Conservation (phyloP, 2,329 filamentous ascomycete species). For the Grosmannia huntii region DNA sequence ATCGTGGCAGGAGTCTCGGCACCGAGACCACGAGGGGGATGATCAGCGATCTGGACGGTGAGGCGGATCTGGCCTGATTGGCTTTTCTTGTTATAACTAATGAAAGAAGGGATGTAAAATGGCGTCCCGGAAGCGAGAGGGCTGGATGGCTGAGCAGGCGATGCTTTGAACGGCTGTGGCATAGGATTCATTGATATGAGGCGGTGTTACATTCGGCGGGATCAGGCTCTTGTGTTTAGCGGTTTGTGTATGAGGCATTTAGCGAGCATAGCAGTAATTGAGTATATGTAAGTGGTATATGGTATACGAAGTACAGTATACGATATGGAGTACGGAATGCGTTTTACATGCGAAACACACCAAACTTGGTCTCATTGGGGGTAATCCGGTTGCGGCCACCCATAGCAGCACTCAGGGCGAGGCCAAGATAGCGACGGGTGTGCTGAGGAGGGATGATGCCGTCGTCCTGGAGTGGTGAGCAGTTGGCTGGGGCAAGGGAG, state of each 20-base stretch:
- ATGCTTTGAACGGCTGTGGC: background rate
- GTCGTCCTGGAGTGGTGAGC: constrained; percentile 43
- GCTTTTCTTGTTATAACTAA: background rate
- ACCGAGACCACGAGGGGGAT: background rate
- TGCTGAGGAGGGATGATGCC: constrained; percentile 69
- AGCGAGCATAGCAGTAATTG: background rate
- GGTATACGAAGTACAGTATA: background rate
- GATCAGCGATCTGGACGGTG: background rate
- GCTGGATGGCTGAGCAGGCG: background rate
- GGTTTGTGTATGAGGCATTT: no score
- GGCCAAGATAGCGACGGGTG: constrained; percentile 57
- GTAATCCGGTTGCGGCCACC: constrained; percentile 51
- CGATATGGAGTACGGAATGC: no score
- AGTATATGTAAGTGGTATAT: background rate
- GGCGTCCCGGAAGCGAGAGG: background rate
- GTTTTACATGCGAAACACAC: constrained; percentile 77
- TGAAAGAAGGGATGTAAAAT: background rate
- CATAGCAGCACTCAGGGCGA: constrained; percentile 60
- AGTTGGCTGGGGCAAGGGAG: constrained; percentile 13
- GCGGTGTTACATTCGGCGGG: no score
- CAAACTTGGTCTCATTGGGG: constrained; percentile 56
- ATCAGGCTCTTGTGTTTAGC: no score
- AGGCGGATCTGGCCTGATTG: background rate
- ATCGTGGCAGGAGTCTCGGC: constrained; percentile 6
- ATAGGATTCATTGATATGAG: background rate